phyloP scores from a whole-genome alignment of 139 green algal genomes.

The Micractinium conductrix region DNA sequence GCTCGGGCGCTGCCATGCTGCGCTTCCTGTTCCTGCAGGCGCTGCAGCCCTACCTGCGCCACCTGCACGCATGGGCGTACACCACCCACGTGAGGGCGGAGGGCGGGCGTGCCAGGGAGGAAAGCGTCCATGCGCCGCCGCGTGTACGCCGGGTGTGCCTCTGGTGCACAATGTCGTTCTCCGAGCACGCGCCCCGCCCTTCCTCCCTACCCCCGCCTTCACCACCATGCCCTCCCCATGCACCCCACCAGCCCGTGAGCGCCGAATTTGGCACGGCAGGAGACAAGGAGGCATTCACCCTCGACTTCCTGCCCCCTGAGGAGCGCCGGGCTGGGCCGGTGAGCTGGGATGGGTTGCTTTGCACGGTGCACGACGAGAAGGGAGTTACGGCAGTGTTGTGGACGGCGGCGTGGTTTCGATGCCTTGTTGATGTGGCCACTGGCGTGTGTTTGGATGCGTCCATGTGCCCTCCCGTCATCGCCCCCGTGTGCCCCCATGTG shows the following conservation, averaged over 20 bases:
- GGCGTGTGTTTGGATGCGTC: too few species aligned
- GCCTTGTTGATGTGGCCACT: too few species aligned
- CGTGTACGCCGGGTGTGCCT: not conserved
- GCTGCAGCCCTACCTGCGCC: conserved; percentile 35
- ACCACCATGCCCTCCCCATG: not conserved
- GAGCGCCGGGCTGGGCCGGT: not conserved
- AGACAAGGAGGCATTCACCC: conserved; percentile 20
- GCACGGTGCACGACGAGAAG: too few species aligned
- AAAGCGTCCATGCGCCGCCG: too few species aligned
- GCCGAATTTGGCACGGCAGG: conserved; percentile 14
- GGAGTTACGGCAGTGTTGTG: too few species aligned
- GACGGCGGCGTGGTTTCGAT: too few species aligned
- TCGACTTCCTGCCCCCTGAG: conserved; percentile 16
- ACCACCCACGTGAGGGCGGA: not conserved
- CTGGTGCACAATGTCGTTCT: too few species aligned
- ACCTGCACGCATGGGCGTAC: conserved; percentile 34
- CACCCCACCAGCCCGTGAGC: not conserved
- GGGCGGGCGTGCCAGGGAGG: not conserved
- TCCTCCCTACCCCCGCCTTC: not conserved
- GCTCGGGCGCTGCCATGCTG: not conserved
- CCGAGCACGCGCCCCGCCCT: not conserved
- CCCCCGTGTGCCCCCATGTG: too few species aligned
- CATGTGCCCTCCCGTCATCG: too few species aligned
- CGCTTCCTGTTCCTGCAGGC: conserved; percentile 34
- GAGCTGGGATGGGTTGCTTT: too few species aligned